phyloP scores from a whole-genome alignment of 139 green algal genomes.

The Dunaliella primolecta region DNA sequence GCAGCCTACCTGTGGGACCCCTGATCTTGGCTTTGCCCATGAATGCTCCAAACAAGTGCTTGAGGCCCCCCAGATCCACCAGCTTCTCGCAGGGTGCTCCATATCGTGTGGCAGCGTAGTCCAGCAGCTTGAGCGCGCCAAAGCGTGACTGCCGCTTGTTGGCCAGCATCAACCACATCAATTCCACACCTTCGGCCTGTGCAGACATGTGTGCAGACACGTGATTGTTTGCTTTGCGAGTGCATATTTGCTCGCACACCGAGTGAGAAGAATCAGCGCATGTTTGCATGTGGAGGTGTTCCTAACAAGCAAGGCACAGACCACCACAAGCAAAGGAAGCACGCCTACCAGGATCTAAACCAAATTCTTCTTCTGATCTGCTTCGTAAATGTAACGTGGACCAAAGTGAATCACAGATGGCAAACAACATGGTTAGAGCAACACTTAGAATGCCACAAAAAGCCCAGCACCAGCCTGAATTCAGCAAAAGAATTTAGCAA shows the following conservation, averaged over 20 bases:
- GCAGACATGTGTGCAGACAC: not conserved
- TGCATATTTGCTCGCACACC: not conserved
- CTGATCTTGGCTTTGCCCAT: slow-evolving; percentile 87
- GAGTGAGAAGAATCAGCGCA: no score
- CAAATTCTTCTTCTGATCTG: no score
- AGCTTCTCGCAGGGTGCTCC: slow-evolving; percentile 10
- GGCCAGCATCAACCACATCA: slow-evolving; percentile 92
- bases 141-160: slow-evolving; percentile 59
- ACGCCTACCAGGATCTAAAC: no score
- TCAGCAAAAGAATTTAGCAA: no score
- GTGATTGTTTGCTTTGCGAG: slow-evolving; percentile 17
- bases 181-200: slow-evolving; percentile 74
- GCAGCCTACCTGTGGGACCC: slow-evolving; percentile 31
- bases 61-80: slow-evolving; percentile 62
- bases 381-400: no score
- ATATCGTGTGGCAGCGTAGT: slow-evolving; percentile 83
- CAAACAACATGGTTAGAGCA: no score
- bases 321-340: no score
- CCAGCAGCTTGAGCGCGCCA: slow-evolving; percentile 79
- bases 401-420: no score
- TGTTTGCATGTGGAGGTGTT: no score
- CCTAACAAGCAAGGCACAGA: no score
- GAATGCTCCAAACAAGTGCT: slow-evolving; percentile 87
- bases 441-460: no score
- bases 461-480: no score